phyloP scores from a whole-genome alignment of 495 filamentous ascomycete species.

The Xylaria curta region DNA sequence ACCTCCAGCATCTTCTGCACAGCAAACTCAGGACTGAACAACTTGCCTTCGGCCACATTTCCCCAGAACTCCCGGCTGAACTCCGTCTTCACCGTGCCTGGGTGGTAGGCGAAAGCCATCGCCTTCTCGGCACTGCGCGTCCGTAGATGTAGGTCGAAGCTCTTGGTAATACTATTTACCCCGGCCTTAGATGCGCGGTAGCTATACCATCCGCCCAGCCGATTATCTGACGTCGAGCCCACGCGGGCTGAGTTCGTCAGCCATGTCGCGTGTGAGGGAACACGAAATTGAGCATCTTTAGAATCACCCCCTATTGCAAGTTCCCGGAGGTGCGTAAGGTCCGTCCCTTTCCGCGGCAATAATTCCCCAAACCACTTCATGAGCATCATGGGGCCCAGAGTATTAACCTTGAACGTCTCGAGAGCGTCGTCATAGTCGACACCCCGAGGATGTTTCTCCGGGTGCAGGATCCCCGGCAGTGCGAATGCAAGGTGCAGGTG shows the following conservation, averaged over 20 bases:
- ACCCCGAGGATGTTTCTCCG: constrained; percentile 73
- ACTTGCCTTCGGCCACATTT: constrained; percentile 60
- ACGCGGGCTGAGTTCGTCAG: constrained; percentile 78
- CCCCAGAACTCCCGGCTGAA: constrained; percentile 77
- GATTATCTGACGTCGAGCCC: constrained; percentile 74
- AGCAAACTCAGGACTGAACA: constrained; percentile 68
- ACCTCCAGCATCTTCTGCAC: constrained; percentile 63
- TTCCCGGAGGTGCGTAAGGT: constrained; percentile 35
- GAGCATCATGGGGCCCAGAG: constrained; percentile 74
- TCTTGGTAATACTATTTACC: constrained; percentile 72
- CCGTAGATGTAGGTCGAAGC: constrained; percentile 72
- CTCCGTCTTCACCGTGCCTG: constrained; percentile 80
- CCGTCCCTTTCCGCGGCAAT: constrained; percentile 60
- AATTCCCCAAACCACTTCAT: constrained; percentile 75
- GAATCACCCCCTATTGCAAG: neutral
- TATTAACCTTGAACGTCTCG: constrained; percentile 70
- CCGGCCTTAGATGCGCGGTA: constrained; percentile 78
- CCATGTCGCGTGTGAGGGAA: constrained; percentile 61
- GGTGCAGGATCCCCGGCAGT: constrained; percentile 74
- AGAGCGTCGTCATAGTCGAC: constrained; percentile 63
- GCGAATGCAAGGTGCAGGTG: constrained; percentile 73
- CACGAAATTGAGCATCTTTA: neutral
- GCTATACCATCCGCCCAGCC: constrained; percentile 73
- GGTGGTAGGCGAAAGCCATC: constrained; percentile 75
- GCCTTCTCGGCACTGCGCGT: constrained; percentile 62